Base-by-base conservation (phyloP, 2,329 filamentous ascomycete species). In the Paraphoma sp. region DNA sequence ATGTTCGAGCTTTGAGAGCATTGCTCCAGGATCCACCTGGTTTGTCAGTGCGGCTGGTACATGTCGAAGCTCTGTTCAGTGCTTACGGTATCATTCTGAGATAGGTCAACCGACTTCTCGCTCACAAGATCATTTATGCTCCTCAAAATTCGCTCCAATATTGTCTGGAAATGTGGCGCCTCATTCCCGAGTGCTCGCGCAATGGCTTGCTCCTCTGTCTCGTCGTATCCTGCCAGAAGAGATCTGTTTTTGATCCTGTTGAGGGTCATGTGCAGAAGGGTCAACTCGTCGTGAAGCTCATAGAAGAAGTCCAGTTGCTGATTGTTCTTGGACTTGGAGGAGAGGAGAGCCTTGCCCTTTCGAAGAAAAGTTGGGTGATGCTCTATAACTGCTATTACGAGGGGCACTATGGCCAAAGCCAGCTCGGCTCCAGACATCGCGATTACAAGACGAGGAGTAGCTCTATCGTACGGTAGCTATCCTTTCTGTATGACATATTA, bases 341-440 rank as follows among this genome's bases (percentile, higher is more conserved):
- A 28, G 7, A 40, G 18, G 31, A 56, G 7, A 28, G 42, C 44
- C 31, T 38, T 56, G 29, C 43, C 36, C 14, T n/a, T 48, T 11
- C 43, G 17, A 8, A n/a, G 6, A 14, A 48, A 2, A 11, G 38
- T 40, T 33, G 23, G 38, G 23, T 31, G 47, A 36, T 56, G 48
- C 18, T 56, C 29, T 11, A 46, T 31, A 11, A 44, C 17, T 4
- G 31, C 51, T 30, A 57, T 57, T 3, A 57, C 38, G 3, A 57
- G 44, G 8, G 54, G 54, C 23, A 57, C 33, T 16, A 57, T 41
- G 7, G 54, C 54, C 42, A 57, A 51, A 12, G 51, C 54, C 10
- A 57, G 51, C 17, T 51, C 50, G 11, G 45, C 33, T 7, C 46
- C 54, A 16, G 46, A 23, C 42, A 57, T 43, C 8, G 16, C 38